Conservation (phyloP, 768 basidiomycete species). For the Dacryopinax spathularia region DNA sequence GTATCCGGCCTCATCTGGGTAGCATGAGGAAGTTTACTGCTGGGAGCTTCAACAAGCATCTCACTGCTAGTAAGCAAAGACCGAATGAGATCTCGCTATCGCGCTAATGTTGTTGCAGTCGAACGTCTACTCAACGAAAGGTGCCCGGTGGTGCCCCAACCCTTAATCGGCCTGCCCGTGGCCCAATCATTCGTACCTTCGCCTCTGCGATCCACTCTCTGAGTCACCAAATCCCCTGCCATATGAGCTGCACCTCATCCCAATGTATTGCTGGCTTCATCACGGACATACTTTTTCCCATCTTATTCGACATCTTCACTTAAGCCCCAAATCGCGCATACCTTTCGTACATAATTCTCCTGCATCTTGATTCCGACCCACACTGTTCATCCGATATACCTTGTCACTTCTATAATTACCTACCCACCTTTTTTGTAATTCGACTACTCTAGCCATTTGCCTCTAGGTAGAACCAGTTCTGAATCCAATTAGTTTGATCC, state of each 20-base stretch:
- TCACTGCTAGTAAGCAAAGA: conserved; percentile 51
- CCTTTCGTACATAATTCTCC: conserved; percentile 1
- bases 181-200: conserved; percentile 6
- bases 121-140: conserved; percentile 52
- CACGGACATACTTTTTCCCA: not conserved
- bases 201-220: conserved; percentile 6
- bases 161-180: conserved; percentile 3
- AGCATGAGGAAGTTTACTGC: conserved; percentile 53
- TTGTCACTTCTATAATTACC: conserved; percentile 14
- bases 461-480: conserved; percentile 7
- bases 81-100: not conserved
- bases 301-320: not conserved
- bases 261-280: conserved; percentile 22
- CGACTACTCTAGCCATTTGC: conserved; percentile 23
- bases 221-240: not conserved
- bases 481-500: not conserved
- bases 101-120: conserved; percentile 29
- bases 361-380: not conserved
- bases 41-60: conserved; percentile 63
- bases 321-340: not conserved
- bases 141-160: conserved; percentile 15
- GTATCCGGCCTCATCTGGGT: conserved; percentile 51
- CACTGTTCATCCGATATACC: conserved; percentile 4
- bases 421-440: conserved; percentile 18
- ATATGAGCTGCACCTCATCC: conserved; percentile 18